Evolutionary conservation across 305 asterid species (phyloP), one percentile per base, ranked within the genome.

Genomic region (Withania somnifera): DNA sequence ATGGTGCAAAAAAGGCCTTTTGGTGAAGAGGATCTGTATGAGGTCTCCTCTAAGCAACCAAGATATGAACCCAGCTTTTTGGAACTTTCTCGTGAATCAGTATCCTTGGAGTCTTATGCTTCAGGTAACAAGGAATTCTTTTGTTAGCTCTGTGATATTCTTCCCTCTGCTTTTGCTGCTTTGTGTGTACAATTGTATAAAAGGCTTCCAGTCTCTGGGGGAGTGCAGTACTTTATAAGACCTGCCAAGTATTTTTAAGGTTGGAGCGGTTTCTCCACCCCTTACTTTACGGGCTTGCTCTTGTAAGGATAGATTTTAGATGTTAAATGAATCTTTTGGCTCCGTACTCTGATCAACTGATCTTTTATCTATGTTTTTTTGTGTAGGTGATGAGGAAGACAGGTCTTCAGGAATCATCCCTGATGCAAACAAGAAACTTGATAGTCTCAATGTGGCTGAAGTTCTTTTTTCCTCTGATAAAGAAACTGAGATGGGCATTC

Each of bases 371-470:
- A 45, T 73, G 34, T 8, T 64, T 38, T 81, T 63, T 66, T 30
- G 64, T 30, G 64, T 78, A 91, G 93, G 87, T 86, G 86, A 84
- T 82, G 85, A 61, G 52, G 84, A 89, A 57, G 84, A 77, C 76
- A 82, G n/a, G 50, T 24, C 53, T 63, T 47, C 50, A 11, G 32
- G 19, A 50, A 64, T 7, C 50, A 45, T 50, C 40, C 30, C 34
- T 69, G 77, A 68, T 47, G 50, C 17, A 69, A 84, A 88, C 75
- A 88, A 75, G 84, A 66, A 53, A 71, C 85, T 71, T 36, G 84
- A 83, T 61, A 82, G 63, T 81, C 86, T 73, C 30, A 83, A 83
- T 60, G 40, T 71, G 10, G 78, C 77, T 82, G 84, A 78, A 76
- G 76, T 87, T 40, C 82, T 81, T 14, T 38, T 42, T 34, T 4